Conservation (phyloP, 106 monocot species). For the Narthecium ossifragum region DNA sequence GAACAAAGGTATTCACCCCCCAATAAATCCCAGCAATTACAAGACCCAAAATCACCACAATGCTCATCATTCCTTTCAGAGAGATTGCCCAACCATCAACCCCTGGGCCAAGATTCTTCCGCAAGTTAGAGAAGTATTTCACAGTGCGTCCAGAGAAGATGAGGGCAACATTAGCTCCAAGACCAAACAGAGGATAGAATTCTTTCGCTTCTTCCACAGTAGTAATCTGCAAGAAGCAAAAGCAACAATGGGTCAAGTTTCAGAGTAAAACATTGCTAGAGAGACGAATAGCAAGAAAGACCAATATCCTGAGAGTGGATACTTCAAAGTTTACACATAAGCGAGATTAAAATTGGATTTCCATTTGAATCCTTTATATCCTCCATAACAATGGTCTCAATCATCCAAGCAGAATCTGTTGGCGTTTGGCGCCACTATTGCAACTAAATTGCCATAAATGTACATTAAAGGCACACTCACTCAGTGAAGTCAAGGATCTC, state of each 20-base stretch:
- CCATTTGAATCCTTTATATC: no score
- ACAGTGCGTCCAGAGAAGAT: slow-evolving; percentile 95
- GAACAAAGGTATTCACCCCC: slow-evolving; percentile 78
- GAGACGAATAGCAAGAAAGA: no score
- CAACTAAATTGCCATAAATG: no score
- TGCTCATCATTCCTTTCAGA: slow-evolving; percentile 98
- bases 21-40: slow-evolving; percentile 73
- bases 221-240: slow-evolving; percentile 65
- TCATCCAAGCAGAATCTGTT: no score
- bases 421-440: no score
- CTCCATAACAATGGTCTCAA: no score
- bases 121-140: slow-evolving; percentile 94
- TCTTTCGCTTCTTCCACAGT: slow-evolving; percentile 98
- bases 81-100: slow-evolving; percentile 97
- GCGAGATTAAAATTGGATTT: no score
- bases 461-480: no score
- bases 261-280: no score
- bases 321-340: no score
- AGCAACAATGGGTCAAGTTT: not conserved
- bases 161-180: slow-evolving; percentile 90
- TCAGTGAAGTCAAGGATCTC: no score
- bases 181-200: slow-evolving; percentile 93
- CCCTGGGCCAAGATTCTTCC: slow-evolving; percentile 82
- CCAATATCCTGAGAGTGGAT: no score
- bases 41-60: slow-evolving; percentile 72